A percentile compares a stretch with the other conserved stretches of the same genome.
Evolutionary conservation across 2,329 filamentous ascomycete genomes (phyloP).

Genomic region (Whalleya microplaca): DNA sequence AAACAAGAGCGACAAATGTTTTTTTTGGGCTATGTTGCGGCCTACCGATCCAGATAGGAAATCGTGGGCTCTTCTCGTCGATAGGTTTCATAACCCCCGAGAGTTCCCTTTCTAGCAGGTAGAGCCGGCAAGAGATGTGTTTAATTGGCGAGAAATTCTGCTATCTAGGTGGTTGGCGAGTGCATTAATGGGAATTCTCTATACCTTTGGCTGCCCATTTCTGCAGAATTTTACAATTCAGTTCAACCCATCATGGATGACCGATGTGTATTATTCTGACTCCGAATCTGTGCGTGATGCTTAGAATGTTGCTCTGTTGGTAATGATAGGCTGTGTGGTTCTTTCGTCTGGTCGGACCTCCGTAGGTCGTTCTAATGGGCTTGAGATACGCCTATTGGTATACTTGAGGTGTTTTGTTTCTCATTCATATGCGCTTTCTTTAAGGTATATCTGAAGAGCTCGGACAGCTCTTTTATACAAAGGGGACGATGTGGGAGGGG

Average conservation of each 20-base stretch:
- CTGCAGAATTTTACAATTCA: constrained; percentile 16
- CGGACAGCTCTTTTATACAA: too few relatives aligned
- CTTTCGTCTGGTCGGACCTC: not conserved
- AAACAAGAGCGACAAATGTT: constrained; percentile 28
- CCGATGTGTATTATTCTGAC: not conserved
- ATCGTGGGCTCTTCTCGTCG: constrained; percentile 12
- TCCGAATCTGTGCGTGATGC: not conserved
- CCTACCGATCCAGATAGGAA: constrained; percentile 10
- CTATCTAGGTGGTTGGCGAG: constrained; percentile 12
- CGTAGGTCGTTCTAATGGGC: too few relatives aligned
- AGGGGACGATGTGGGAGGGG: too few relatives aligned
- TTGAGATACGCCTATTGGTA: too few relatives aligned
- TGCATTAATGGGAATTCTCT: constrained; percentile 19
- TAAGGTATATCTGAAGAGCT: too few relatives aligned
- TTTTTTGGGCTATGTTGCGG: constrained; percentile 26
- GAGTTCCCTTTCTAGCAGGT: constrained; percentile 7
- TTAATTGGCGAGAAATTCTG: constrained; percentile 9
- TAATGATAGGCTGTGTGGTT: not conserved
- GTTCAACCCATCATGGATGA: not conserved
- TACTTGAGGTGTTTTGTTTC: not conserved
- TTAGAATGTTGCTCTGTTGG: not conserved
- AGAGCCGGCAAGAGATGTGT: constrained; percentile 6
- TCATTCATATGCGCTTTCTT: too few relatives aligned
- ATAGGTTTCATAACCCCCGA: constrained; percentile 1
- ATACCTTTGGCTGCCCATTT: constrained; percentile 10